Evolutionary conservation across 2,329 filamentous ascomycete genomes (phyloP).

Genomic region (Colletotrichum destructivum): DNA sequence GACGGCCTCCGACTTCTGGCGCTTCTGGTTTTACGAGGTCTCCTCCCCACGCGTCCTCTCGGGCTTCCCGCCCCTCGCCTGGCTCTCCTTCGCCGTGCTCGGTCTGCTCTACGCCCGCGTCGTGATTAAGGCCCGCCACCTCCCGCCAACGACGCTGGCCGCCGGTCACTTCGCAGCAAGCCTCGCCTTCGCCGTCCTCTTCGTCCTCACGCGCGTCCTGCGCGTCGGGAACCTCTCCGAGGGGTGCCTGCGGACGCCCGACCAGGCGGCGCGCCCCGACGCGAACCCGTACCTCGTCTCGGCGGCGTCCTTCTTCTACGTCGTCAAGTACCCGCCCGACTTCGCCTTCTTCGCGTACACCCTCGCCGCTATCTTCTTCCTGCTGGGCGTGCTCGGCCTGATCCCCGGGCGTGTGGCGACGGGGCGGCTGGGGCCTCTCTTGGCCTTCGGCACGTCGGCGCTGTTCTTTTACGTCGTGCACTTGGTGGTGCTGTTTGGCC

Average conservation of each 20-base stretch:
- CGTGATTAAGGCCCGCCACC: constrained; percentile 49
- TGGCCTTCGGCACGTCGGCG: constrained; percentile 62
- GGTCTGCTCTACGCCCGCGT: constrained; percentile 61
- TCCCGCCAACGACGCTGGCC: constrained; percentile 47
- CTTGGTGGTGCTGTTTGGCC: constrained; percentile 51
- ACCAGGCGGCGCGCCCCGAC: constrained; percentile 50
- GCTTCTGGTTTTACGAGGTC: constrained; percentile 60
- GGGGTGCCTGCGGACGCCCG: constrained; percentile 57
- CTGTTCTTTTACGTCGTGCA: constrained; percentile 63
- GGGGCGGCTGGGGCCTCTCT: constrained; percentile 53
- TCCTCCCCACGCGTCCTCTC: constrained; percentile 52
- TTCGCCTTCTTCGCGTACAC: constrained; percentile 61
- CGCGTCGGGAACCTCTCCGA: constrained; percentile 62
- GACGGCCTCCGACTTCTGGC: constrained; percentile 47
- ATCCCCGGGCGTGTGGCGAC: constrained; percentile 51
- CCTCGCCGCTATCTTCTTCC: constrained; percentile 55
- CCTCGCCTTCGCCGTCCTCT: constrained; percentile 53
- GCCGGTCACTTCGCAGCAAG: constrained; percentile 50
- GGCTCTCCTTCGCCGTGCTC: constrained; percentile 62
- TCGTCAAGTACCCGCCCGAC: constrained; percentile 64
- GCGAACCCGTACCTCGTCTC: constrained; percentile 60
- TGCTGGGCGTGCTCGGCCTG: constrained; percentile 55
- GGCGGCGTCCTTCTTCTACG: constrained; percentile 60
- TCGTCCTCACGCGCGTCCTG: constrained; percentile 58
- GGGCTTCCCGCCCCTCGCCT: constrained; percentile 61